Evolutionary conservation across 805 yeast genomes (phyloP), one percentile per base, ranked within the genome.

Genomic region (Cyberlindnera veronae): DNA sequence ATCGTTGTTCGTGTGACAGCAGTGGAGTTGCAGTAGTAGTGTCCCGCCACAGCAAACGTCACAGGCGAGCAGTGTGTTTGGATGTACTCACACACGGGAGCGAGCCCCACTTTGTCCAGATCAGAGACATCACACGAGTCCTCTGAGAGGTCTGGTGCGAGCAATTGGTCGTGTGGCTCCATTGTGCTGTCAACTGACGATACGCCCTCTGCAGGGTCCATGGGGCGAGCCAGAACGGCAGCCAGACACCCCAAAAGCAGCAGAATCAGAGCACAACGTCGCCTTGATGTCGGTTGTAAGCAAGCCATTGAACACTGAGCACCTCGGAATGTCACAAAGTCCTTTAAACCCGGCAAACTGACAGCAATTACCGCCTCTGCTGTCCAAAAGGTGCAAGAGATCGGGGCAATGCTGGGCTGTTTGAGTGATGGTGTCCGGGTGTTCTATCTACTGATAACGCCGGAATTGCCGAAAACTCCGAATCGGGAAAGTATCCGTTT

Each of bases 21-120:
- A 6, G 34, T 18, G 11, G 29, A 3, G 1, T 38, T 11, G 24
- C 44, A 45, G 32, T 32, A 48, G 26, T 38, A 46, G 19, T 28
- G 15, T n/a, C 10, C n/a, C n/a, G 42, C 24, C 2, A 34, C 3
- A 13, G 34, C 14, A 22, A 39, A 44, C 9, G 15, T 14, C 26
- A 19, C 14, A 2, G 37, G 4, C 18, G 36, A 36, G 33, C 49
- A 45, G 13, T 40, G 14, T 3, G 34, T 7, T 11, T 23, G 16
- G 41, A 48, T 42, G 32, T 23, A 39, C 10, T 7, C 5, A 14
- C 32, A 29, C 18, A 18, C 22, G 3, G 16, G 44, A 38, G 5
- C 22, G 9, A 6, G 12, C 4, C 18, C 32, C 5, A n/a, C 5
- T 29, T 8, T 29, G n/a, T 11, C 8, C 14, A 29, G 13, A 5